Conservation (phyloP, 2,329 filamentous ascomycete species). For the Rasamsonia emersonii region DNA sequence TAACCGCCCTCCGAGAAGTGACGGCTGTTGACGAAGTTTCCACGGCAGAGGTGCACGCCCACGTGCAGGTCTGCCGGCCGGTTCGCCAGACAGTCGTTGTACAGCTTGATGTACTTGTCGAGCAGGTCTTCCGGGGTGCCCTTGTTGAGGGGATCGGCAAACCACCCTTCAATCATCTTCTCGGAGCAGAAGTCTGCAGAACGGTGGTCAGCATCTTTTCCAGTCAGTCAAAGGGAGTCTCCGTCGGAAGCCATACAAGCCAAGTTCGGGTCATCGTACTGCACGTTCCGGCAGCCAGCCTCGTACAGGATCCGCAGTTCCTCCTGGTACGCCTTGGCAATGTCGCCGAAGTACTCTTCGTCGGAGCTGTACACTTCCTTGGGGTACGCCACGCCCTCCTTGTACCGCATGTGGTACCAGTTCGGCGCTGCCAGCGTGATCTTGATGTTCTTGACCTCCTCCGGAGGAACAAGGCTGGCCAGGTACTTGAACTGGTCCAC, state of each 20-base stretch:
- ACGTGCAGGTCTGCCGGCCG: constrained; percentile 63
- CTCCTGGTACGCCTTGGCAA: constrained; percentile 57
- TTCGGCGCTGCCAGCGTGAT: constrained; percentile 59
- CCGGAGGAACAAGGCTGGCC: constrained; percentile 50
- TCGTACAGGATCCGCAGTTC: constrained; percentile 55
- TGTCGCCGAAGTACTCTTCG: constrained; percentile 56
- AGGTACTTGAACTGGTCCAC: constrained; percentile 52
- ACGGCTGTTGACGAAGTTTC: constrained; percentile 57
- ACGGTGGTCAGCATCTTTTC: constrained; percentile 6
- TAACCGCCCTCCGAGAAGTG: constrained; percentile 61
- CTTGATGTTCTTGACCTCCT: constrained; percentile 58
- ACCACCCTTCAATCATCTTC: constrained; percentile 63
- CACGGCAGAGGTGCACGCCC: constrained; percentile 64
- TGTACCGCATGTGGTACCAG: constrained; percentile 61
- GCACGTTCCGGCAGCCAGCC: constrained; percentile 56
- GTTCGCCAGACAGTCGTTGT: constrained; percentile 61
- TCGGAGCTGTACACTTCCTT: constrained; percentile 49
- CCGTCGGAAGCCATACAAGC: constrained; percentile 44
- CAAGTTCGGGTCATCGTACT: constrained; percentile 60
- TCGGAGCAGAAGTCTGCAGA: constrained; percentile 62
- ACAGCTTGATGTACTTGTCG: constrained; percentile 66
- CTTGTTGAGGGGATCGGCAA: constrained; percentile 57
- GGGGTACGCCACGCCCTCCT: constrained; percentile 48
- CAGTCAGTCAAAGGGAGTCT: neutral
- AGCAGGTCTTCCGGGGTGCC: constrained; percentile 62